Evolutionary conservation across 2,329 filamentous ascomycete genomes (phyloP).

Genomic region (Albifimbria verrucaria): DNA sequence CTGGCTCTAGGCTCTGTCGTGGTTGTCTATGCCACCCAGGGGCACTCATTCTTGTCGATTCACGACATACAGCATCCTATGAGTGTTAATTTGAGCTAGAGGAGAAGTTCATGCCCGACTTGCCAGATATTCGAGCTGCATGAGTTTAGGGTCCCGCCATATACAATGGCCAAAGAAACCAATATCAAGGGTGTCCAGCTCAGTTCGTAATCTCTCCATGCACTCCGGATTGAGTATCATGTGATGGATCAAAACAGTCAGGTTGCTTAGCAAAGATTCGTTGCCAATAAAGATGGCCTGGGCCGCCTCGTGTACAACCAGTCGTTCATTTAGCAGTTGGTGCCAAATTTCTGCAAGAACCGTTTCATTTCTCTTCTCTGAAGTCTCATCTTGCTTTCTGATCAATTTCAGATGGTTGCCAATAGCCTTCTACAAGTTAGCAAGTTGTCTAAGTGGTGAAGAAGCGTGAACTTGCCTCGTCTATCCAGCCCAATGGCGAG

Average conservation of each 20-base stretch:
- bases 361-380: neutral
- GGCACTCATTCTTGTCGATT: conserved; percentile 12
- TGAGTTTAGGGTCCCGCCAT: conserved; percentile 9
- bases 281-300: conserved; percentile 16
- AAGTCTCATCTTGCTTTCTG: neutral
- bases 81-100: neutral
- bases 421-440: neutral
- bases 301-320: conserved; percentile 7
- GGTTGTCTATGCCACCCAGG: conserved; percentile 15
- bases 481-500: conserved; percentile 14
- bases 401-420: neutral
- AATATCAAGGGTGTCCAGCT: conserved; percentile 10
- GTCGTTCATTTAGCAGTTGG: neutral
- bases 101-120: neutral
- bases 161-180: conserved; percentile 7
- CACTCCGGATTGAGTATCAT: conserved; percentile 8
- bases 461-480: conserved; percentile 6
- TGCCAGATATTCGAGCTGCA: conserved; percentile 10
- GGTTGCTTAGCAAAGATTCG: conserved; percentile 14
- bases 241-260: conserved; percentile 11
- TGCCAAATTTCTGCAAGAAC: neutral
- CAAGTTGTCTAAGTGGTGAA: no score
- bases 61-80: conserved; percentile 14
- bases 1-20: conserved; percentile 3
- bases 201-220: conserved; percentile 6